These are phyloP conservation scores for Aspergillus texensis DNA, from an alignment of 2,329 filamentous ascomycete genomes.

Conservation along the genomic window DNA sequence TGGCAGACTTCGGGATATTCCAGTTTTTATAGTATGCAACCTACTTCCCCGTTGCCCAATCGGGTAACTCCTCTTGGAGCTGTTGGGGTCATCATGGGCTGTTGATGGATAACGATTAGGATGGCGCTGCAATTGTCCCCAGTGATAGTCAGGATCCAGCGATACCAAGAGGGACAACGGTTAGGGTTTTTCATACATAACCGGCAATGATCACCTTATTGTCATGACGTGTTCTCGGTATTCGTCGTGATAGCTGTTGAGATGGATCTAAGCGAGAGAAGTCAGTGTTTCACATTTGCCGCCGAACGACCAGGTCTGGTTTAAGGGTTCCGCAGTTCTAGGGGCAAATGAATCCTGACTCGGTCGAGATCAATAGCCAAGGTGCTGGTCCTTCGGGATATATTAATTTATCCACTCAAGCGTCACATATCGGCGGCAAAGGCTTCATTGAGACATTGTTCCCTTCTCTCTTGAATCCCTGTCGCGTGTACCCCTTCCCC, in stretches of 20 bases:
- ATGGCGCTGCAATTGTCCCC: background rate
- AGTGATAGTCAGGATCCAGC: background rate
- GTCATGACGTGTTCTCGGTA: background rate
- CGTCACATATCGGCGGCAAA: background rate
- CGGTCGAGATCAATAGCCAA: background rate
- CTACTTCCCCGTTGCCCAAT: too few relatives aligned
- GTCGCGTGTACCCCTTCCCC: background rate
- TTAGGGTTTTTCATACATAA: background rate
- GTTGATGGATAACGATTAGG: background rate
- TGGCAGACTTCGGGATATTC: background rate
- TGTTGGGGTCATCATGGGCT: background rate
- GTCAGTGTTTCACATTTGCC: slow-evolving; percentile 1
- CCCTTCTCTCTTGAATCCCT: background rate
- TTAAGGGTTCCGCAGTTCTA: background rate
- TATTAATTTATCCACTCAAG: background rate
- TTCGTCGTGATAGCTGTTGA: background rate
- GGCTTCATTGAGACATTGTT: background rate
- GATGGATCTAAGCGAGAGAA: background rate
- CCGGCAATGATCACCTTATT: background rate
- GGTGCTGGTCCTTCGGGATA: background rate
- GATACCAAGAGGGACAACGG: background rate
- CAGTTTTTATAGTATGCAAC: background rate
- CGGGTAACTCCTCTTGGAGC: background rate
- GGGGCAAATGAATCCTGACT: background rate
- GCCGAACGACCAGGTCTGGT: background rate